Evolutionary conservation across 2,329 filamentous ascomycete genomes (phyloP).

Genomic region (Escovopsis sp.): DNA sequence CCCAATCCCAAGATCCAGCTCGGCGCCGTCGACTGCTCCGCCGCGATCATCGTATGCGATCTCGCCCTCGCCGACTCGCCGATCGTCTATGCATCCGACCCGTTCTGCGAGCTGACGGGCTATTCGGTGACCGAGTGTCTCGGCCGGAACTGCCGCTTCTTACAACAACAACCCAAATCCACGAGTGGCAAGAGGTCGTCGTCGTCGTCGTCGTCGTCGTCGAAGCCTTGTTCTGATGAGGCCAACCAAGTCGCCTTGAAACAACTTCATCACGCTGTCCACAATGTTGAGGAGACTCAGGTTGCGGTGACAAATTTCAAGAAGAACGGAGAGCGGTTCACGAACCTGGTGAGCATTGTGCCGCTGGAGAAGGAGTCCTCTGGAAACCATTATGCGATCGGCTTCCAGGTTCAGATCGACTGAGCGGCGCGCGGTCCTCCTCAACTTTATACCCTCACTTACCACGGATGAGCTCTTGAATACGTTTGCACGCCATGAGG

Average conservation of each 20-base stretch:
- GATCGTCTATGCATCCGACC: conserved; percentile 72
- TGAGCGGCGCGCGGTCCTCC: conserved; percentile 1
- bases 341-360: conserved; percentile 75
- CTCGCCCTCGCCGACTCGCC: conserved; percentile 58
- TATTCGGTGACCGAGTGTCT: conserved; percentile 62
- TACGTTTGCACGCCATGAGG: no score
- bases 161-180: conserved; percentile 59
- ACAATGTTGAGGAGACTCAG: conserved; percentile 31
- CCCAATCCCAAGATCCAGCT: conserved; percentile 65
- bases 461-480: no score
- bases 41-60: conserved; percentile 72
- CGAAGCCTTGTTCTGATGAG: no score
- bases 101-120: conserved; percentile 66
- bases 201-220: conserved; percentile 20
- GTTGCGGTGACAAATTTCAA: conserved; percentile 60
- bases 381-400: conserved; percentile 59
- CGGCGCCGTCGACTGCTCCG: conserved; percentile 71
- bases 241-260: conserved; percentile 30
- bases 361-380: conserved; percentile 55
- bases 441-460: no score
- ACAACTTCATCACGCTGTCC: conserved; percentile 32
- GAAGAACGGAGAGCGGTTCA: conserved; percentile 64
- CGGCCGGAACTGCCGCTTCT: conserved; percentile 70
- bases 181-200: conserved; percentile 22
- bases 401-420: conserved; percentile 60